Conservation (phyloP, 176 grass and related monocot species). For the Paspalum notatum region DNA sequence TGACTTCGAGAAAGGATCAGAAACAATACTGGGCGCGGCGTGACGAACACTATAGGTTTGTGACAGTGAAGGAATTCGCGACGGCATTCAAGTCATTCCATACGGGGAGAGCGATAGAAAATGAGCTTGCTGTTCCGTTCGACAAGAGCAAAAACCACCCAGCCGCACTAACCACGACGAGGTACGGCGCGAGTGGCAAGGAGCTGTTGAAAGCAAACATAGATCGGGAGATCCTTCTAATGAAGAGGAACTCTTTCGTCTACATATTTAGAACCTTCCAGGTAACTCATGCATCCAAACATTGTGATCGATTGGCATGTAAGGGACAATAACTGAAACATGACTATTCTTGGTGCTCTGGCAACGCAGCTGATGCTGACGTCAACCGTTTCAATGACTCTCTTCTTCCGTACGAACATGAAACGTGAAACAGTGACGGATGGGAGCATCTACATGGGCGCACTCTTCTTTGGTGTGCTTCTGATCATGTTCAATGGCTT, state of each 20-base stretch:
- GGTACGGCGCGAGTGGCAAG: slow-evolving; percentile 36
- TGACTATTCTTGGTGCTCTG: slow-evolving; percentile 9
- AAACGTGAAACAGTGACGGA: slow-evolving; percentile 26
- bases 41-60: too few species aligned
- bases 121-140: slow-evolving; percentile 52
- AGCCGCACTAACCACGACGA: slow-evolving; percentile 57
- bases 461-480: slow-evolving; percentile 53
- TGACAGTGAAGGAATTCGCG: slow-evolving; percentile 50
- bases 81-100: slow-evolving; percentile 55
- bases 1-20: too few species aligned
- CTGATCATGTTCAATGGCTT: slow-evolving; percentile 62
- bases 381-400: slow-evolving; percentile 54
- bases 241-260: slow-evolving; percentile 76
- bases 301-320: background rate
- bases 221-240: slow-evolving; percentile 55
- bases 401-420: slow-evolving; percentile 63
- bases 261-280: slow-evolving; percentile 53
- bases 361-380: slow-evolving; percentile 44
- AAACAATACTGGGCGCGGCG: too few species aligned
- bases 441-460: slow-evolving; percentile 55
- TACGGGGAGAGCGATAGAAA: slow-evolving; percentile 24
- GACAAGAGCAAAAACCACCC: slow-evolving; percentile 58
- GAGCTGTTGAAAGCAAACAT: slow-evolving; percentile 61
- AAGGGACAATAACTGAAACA: background rate
- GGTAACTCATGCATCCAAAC: background rate